These are phyloP conservation scores for Leccinum olivaceopallidum DNA, from an alignment of 768 basidiomycete genomes.

Conservation along the genomic window DNA sequence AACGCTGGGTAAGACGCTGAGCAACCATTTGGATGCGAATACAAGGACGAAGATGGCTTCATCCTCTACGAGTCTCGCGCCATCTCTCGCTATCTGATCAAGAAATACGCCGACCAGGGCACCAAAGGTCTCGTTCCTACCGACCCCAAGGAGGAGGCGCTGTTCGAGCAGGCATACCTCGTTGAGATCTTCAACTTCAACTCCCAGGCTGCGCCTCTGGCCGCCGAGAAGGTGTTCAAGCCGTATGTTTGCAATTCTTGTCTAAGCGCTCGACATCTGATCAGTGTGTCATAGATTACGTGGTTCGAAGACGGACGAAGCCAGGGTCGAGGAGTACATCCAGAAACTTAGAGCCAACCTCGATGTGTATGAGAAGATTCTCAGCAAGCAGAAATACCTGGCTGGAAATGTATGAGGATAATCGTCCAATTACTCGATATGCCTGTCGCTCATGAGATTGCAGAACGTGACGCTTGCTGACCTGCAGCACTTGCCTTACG, in stretches of 20 bases:
- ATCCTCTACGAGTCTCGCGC: constrained; percentile 63
- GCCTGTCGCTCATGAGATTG: constrained; percentile 1
- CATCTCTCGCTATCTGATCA: constrained; percentile 57
- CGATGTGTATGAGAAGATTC: constrained; percentile 53
- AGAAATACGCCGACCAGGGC: constrained; percentile 54
- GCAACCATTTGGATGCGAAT: not conserved
- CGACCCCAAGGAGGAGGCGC: constrained; percentile 34
- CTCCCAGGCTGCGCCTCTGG: constrained; percentile 37
- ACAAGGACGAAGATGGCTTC: constrained; percentile 61
- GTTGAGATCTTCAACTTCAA: constrained; percentile 57
- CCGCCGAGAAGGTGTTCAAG: constrained; percentile 54
- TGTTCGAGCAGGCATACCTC: constrained; percentile 38
- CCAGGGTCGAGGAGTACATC: constrained; percentile 15
- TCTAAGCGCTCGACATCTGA: not conserved
- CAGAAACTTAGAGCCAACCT: constrained; percentile 37
- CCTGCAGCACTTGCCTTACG: constrained; percentile 56
- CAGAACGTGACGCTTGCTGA: constrained; percentile 55
- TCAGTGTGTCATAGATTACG: constrained; percentile 1
- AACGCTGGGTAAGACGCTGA: not conserved
- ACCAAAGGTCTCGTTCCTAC: constrained; percentile 48
- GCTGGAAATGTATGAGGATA: constrained; percentile 50
- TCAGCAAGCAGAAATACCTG: constrained; percentile 54
- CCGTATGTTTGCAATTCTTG: constrained; percentile 31
- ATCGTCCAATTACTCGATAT: not conserved
- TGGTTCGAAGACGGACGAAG: constrained; percentile 16